A percentile compares a stretch with the other conserved stretches of the same genome.
These are phyloP conservation scores for Aspergillus quadrilineatus DNA, from an alignment of 2,329 filamentous ascomycete genomes.

Conservation along the genomic window DNA sequence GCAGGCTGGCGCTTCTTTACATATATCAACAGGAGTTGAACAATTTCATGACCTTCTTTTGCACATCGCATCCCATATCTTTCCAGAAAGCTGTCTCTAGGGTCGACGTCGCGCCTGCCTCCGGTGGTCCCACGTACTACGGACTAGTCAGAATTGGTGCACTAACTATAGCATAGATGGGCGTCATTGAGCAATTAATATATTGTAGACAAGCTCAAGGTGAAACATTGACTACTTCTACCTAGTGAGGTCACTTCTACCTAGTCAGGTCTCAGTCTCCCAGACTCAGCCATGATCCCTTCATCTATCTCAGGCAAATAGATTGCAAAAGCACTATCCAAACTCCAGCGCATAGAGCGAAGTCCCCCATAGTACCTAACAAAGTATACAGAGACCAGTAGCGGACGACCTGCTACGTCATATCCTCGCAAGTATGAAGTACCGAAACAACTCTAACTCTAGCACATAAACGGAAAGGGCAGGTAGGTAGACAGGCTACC, in stretches of 20 bases:
- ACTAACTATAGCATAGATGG: neutral
- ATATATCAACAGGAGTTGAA: neutral
- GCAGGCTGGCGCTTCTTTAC: constrained; percentile 1
- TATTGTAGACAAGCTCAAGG: neutral
- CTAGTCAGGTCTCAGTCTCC: neutral
- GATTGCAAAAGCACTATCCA: neutral
- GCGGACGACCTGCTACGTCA: neutral
- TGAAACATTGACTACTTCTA: neutral
- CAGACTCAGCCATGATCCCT: neutral
- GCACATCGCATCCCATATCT: neutral
- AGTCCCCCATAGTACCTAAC: no score
- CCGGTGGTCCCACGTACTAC: neutral
- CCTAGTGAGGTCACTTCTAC: neutral
- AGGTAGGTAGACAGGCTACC: neutral
- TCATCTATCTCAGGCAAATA: neutral
- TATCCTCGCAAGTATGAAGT: neutral
- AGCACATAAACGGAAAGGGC: neutral
- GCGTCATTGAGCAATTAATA: neutral
- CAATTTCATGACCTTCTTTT: neutral
- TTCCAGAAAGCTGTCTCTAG: neutral
- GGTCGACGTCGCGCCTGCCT: neutral
- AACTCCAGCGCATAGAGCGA: neutral
- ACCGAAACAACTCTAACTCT: neutral
- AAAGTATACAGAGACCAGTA: neutral
- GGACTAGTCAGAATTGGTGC: neutral